Percentiles rank a stretch among this genome's conserved stretches.
These are phyloP conservation scores for Zhuliangozyma parablackwelliae DNA, from an alignment of 1,139 yeast species.

Conservation along the genomic window DNA sequence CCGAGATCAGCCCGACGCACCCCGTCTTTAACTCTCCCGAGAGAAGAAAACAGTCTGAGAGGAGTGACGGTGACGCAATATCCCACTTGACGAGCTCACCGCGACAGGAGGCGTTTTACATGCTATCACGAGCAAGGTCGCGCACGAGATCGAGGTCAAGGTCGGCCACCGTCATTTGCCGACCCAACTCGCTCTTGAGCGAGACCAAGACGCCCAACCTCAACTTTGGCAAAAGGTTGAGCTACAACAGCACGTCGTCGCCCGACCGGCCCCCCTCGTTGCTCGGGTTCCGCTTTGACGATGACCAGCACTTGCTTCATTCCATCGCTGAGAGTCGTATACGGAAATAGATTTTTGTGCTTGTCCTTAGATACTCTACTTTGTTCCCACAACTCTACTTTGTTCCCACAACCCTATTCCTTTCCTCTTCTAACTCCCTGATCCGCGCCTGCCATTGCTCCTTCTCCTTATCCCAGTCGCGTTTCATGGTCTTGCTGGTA, in stretches of 20 bases:
- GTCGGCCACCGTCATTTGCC: slow-evolving; percentile 7
- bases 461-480: slow-evolving; percentile 1
- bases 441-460: not conserved
- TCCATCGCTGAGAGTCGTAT: slow-evolving; percentile 20
- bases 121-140: too few species aligned
- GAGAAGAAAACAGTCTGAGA: not conserved
- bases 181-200: slow-evolving; percentile 10
- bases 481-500: slow-evolving; percentile 38
- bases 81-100: too few species aligned
- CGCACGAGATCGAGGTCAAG: too few species aligned
- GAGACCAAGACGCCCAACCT: slow-evolving; percentile 11
- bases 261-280: slow-evolving; percentile 29
- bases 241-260: slow-evolving; percentile 28
- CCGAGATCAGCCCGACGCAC: slow-evolving; percentile 29
- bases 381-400: too few species aligned
- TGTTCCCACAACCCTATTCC: too few species aligned
- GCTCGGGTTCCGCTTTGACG: slow-evolving; percentile 34
- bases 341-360: slow-evolving; percentile 19
- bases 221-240: slow-evolving; percentile 7
- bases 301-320: slow-evolving; percentile 24
- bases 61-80: too few species aligned
- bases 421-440: slow-evolving; percentile 1
- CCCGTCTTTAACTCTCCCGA: slow-evolving; percentile 18
- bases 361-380: too few species aligned
- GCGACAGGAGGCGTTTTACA: too few species aligned